Conservation (phyloP, 1,284 basidiomycete genomes). For the Stygiomarasmius scandens region DNA sequence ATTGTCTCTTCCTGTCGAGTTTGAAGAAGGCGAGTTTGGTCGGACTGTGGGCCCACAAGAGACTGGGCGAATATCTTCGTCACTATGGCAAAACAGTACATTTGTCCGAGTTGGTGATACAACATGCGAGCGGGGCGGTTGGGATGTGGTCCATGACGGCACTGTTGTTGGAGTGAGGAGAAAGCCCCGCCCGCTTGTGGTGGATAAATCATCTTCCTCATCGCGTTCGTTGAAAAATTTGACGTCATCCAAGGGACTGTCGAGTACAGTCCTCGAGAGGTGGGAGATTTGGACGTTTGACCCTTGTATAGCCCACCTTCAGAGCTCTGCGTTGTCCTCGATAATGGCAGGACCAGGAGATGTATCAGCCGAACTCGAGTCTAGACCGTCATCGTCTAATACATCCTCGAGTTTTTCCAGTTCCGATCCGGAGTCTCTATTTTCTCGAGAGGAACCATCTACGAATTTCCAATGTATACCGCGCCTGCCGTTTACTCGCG, state of each 20-base stretch:
- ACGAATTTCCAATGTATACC: slow-evolving; percentile 35
- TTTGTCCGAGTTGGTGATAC: slow-evolving; percentile 59
- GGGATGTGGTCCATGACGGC: slow-evolving; percentile 57
- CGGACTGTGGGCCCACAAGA: slow-evolving; percentile 35
- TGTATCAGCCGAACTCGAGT: slow-evolving; percentile 16
- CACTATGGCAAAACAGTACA: slow-evolving; percentile 57
- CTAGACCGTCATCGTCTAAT: slow-evolving; percentile 28
- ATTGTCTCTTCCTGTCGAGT: slow-evolving; percentile 50
- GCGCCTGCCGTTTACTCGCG: slow-evolving; percentile 76
- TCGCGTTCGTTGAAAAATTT: slow-evolving; percentile 19
- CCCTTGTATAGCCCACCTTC: slow-evolving; percentile 47
- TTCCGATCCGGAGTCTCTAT: slow-evolving; percentile 17
- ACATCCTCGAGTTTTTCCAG: slow-evolving; percentile 12
- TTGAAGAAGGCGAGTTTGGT: slow-evolving; percentile 47
- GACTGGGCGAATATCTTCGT: slow-evolving; percentile 34
- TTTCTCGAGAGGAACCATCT: not conserved
- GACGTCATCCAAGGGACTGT: slow-evolving; percentile 48
- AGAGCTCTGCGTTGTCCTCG: slow-evolving; percentile 52
- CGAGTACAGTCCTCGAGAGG: slow-evolving; percentile 64
- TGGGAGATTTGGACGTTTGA: slow-evolving; percentile 84
- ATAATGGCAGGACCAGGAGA: slow-evolving; percentile 30
- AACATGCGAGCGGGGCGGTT: slow-evolving; percentile 71
- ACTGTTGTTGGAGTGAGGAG: slow-evolving; percentile 68
- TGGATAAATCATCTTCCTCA: slow-evolving; percentile 26
- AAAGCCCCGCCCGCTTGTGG: slow-evolving; percentile 50